phyloP scores from a whole-genome alignment of 192 early-diverging fungal genomes.

The Chytriomyces sp. region DNA sequence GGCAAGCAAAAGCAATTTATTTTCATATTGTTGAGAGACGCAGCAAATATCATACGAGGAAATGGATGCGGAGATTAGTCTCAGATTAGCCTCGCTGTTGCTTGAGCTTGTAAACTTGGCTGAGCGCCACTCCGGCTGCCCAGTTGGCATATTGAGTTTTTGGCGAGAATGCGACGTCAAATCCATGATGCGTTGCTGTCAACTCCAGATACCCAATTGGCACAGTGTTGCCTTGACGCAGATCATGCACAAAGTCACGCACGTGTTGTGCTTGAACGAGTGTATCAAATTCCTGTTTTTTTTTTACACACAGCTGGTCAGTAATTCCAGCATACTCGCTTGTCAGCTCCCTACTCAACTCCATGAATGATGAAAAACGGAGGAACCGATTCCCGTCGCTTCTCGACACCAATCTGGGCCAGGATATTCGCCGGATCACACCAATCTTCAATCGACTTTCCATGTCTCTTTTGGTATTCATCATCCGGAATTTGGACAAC shows the following conservation, averaged over 20 bases:
- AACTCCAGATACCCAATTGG: conserved; percentile 32
- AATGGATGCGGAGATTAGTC: no score
- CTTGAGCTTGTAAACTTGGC: conserved; percentile 10
- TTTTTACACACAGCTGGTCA: conserved; percentile 17
- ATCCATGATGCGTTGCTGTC: conserved; percentile 26
- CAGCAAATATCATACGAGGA: no score
- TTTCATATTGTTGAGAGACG: no score
- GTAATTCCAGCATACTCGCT: no score
- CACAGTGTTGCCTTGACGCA: conserved; percentile 14
- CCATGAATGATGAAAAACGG: conserved; percentile 50
- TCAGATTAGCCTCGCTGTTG: not conserved
- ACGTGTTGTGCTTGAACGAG: conserved; percentile 41
- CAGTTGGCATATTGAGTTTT: conserved; percentile 18
- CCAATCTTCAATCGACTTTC: conserved; percentile 25
- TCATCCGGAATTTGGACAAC: conserved; percentile 37
- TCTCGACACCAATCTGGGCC: conserved; percentile 23
- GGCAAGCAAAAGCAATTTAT: no score
- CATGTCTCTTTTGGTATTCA: not conserved
- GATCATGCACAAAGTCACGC: conserved; percentile 40
- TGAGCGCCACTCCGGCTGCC: conserved; percentile 14
- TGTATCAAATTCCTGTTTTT: conserved; percentile 22
- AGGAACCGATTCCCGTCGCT: conserved; percentile 34
- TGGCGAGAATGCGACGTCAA: conserved; percentile 31
- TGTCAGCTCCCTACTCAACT: not conserved
- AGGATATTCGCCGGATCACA: conserved; percentile 39